These are phyloP conservation scores for Boletus vermiculosoides DNA, from an alignment of 768 basidiomycete genomes.

Conservation along the genomic window DNA sequence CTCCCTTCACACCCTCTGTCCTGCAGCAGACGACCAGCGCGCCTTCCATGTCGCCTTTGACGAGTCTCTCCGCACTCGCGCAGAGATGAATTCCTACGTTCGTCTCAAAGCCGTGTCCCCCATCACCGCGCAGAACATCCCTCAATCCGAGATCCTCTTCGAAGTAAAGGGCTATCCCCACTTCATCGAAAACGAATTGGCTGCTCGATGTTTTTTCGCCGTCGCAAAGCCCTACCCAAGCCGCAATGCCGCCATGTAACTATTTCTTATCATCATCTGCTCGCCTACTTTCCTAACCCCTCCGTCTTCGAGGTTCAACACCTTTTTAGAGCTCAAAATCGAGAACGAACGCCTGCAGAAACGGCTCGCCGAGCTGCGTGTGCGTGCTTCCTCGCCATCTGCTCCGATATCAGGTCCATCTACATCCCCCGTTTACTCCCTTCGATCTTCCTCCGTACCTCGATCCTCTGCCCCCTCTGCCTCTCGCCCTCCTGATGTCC, in stretches of 20 bases:
- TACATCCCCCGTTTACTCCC: constrained; percentile 24
- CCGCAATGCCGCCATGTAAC: constrained; percentile 67
- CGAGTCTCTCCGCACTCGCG: constrained; percentile 47
- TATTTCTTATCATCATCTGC: background rate
- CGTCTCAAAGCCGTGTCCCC: constrained; percentile 54
- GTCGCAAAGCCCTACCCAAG: constrained; percentile 78
- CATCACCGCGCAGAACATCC: constrained; percentile 23
- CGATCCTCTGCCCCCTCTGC: constrained; percentile 22
- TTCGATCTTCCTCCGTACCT: constrained; percentile 30
- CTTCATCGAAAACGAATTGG: constrained; percentile 36
- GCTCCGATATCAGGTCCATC: constrained; percentile 14
- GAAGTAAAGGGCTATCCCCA: constrained; percentile 70
- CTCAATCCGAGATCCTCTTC: constrained; percentile 55
- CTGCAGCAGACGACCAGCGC: constrained; percentile 54
- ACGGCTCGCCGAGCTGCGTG: constrained; percentile 49
- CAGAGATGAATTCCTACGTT: constrained; percentile 56
- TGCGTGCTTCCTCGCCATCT: constrained; percentile 21
- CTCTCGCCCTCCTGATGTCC: constrained; percentile 9
- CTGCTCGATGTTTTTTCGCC: constrained; percentile 65
- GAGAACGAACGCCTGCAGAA: constrained; percentile 82
- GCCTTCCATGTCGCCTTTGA: constrained; percentile 50
- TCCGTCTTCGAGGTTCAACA: constrained; percentile 53
- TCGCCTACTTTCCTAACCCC: background rate
- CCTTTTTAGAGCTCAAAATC: constrained; percentile 78
- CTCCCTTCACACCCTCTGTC: constrained; percentile 1